Percentiles rank a stretch among this genome's conserved stretches.
phyloP scores from a whole-genome alignment of 768 basidiomycete genomes.

The Xerocomellus intermedius region DNA sequence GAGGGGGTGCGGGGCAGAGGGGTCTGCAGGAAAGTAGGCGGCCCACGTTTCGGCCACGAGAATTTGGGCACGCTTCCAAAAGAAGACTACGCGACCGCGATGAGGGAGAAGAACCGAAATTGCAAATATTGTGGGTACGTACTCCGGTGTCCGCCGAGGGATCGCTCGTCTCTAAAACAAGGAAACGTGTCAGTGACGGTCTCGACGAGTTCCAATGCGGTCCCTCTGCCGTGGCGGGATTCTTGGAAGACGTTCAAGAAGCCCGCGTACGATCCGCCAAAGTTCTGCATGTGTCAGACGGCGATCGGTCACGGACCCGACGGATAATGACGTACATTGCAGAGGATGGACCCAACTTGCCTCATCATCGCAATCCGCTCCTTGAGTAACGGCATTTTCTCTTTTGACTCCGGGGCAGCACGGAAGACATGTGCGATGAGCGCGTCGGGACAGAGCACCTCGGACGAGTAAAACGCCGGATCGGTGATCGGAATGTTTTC shows the following conservation, averaged over 20 bases:
- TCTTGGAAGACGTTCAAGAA: constrained; percentile 63
- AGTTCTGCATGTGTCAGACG: constrained; percentile 43
- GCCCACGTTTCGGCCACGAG: constrained; percentile 92
- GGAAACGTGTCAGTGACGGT: constrained; percentile 71
- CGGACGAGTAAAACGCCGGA: constrained; percentile 76
- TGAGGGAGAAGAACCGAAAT: neutral
- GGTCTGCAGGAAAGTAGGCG: constrained; percentile 70
- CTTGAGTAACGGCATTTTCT: constrained; percentile 65
- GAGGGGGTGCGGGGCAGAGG: constrained; percentile 57
- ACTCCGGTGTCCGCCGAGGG: constrained; percentile 61
- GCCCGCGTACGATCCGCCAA: constrained; percentile 66
- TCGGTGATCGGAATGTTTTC: constrained; percentile 75
- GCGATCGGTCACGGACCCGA: constrained; percentile 8
- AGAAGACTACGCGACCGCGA: constrained; percentile 47
- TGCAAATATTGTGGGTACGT: neutral
- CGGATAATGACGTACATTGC: constrained; percentile 47
- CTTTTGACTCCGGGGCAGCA: constrained; percentile 51
- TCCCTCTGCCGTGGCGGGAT: constrained; percentile 51
- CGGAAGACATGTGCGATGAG: constrained; percentile 71
- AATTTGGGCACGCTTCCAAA: constrained; percentile 93
- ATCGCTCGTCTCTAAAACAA: constrained; percentile 69
- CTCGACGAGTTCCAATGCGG: constrained; percentile 70
- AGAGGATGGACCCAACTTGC: constrained; percentile 70
- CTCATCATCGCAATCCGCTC: constrained; percentile 78
- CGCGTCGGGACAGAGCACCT: constrained; percentile 65